phyloP scores from a whole-genome alignment of 2,329 filamentous ascomycete species.

The Emergomyces pasteurianus region DNA sequence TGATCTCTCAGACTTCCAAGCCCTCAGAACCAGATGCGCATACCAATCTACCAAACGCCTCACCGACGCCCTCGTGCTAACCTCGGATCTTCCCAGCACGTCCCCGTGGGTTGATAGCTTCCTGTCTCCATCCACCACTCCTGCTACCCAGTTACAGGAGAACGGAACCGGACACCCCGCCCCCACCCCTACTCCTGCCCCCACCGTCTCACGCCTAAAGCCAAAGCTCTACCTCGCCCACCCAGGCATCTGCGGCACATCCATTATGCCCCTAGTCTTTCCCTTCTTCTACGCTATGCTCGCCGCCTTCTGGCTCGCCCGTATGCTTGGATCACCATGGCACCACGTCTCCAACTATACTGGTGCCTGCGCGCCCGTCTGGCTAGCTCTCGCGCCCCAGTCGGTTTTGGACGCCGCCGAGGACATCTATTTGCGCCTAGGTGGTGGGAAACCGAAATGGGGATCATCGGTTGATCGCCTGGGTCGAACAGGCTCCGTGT shows the following conservation, averaged over 20 bases:
- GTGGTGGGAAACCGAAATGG: slow-evolving; percentile 62
- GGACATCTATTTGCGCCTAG: slow-evolving; percentile 44
- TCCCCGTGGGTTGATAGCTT: slow-evolving; percentile 46
- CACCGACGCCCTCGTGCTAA: slow-evolving; percentile 72
- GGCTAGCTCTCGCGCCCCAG: slow-evolving; percentile 60
- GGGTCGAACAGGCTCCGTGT: slow-evolving; percentile 52
- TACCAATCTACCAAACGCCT: slow-evolving; percentile 86
- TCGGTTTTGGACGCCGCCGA: slow-evolving; percentile 27
- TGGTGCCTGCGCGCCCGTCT: slow-evolving; percentile 64
- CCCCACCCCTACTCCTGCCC: slow-evolving; percentile 13
- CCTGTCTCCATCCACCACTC: slow-evolving; percentile 32
- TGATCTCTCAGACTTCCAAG: slow-evolving; percentile 62
- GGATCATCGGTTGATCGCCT: slow-evolving; percentile 55
- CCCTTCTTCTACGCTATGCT: slow-evolving; percentile 60
- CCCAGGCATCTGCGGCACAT: slow-evolving; percentile 74
- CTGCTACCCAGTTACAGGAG: background rate
- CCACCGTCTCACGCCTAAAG: slow-evolving; percentile 12
- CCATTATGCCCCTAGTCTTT: slow-evolving; percentile 62
- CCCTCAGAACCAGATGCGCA: slow-evolving; percentile 46
- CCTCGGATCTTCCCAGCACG: slow-evolving; percentile 54
- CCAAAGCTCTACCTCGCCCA: slow-evolving; percentile 69
- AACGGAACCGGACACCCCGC: slow-evolving; percentile 4
- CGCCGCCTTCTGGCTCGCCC: slow-evolving; percentile 55
- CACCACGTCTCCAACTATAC: slow-evolving; percentile 65
- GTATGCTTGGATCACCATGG: slow-evolving; percentile 78